Base-by-base conservation (phyloP, 2,329 filamentous ascomycete species). In the Phialophora tarda region DNA sequence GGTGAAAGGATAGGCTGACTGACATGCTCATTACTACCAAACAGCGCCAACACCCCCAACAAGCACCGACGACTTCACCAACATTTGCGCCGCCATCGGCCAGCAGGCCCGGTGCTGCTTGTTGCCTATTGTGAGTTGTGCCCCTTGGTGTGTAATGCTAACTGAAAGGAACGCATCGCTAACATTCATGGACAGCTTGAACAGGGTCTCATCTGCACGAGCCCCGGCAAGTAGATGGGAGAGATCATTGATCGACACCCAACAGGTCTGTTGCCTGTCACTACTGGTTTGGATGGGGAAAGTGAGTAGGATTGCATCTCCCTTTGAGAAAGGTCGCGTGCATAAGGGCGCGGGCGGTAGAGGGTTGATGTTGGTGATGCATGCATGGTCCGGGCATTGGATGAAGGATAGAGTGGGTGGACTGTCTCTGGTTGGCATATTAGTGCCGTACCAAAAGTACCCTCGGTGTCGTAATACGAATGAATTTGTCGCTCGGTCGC, bases 81-180 rank as follows among this genome's bases (percentile, higher is more conserved):
- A 77, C 24, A 76, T 81, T 69, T 86, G 84, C 72, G 61, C 83
- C 2, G 78, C 71, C 4, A 78, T 79, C 4, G 84, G 84, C 59
- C 84, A 86, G 77, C 82, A 82, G 67, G 84, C 84, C 64, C 84
- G 84, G 71, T 88, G 86, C 82, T 88, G 86, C 70, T 75, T 82
- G 12, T 70, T 88, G 21, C 85, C 85, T 7, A 79, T 87, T 32
- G 68, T 70, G 61, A 66, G 66, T 70, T 32, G 10, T 11, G 14
- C 17, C 24, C 34, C 8, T 58, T 17, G n/a, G 21, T 17, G 12
- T 26, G 44, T 38, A 21, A 10, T 57, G 8, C 24, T 63, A n/a
- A n/a, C 41, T 48, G 12, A 44, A 26, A 3, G 23, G 4, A n/a
- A 30, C 30, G 30, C n/a, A 24, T 28, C n/a, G 23, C 48, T 62